Evolutionary conservation across 2,329 filamentous ascomycete species (phyloP).

Genomic region (Cercospora sp.): DNA sequence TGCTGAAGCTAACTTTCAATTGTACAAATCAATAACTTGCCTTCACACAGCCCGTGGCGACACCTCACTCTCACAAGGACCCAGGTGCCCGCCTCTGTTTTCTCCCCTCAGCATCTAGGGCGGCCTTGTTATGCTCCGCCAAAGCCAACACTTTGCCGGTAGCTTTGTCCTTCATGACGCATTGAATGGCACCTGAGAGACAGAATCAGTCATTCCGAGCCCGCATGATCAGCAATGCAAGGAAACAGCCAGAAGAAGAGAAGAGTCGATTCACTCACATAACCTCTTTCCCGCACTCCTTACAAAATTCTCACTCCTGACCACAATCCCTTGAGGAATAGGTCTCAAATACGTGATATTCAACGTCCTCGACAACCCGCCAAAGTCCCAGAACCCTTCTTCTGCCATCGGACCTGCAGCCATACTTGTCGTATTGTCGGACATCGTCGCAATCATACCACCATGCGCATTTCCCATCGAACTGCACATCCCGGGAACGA

Average conservation of each 20-base stretch:
- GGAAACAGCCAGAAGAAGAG: not conserved
- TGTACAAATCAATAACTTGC: not conserved
- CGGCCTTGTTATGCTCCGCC: constrained; percentile 24
- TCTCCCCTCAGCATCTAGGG: constrained; percentile 4
- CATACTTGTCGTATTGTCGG: constrained; percentile 54
- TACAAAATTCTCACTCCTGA: constrained; percentile 45
- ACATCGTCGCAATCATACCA: constrained; percentile 54
- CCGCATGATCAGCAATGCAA: not conserved
- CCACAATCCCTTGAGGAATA: constrained; percentile 40
- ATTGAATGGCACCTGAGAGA: constrained; percentile 19
- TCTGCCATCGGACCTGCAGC: constrained; percentile 27
- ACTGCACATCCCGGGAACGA: constrained; percentile 21
- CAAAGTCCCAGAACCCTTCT: constrained; percentile 39
- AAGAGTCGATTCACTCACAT: constrained; percentile 27
- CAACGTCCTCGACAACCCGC: constrained; percentile 44
- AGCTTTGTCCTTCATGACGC: constrained; percentile 21
- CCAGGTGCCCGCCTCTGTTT: not conserved
- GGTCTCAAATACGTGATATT: constrained; percentile 49
- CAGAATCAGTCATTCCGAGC: not conserved
- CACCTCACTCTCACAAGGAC: not conserved
- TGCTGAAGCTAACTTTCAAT: not conserved
- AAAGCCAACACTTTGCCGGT: constrained; percentile 22
- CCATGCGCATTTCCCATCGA: constrained; percentile 28
- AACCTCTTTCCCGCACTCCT: constrained; percentile 46
- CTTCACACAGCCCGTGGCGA: not conserved